Conservation (phyloP, 495 filamentous ascomycete genomes). For the Neurospora tetraspora region DNA sequence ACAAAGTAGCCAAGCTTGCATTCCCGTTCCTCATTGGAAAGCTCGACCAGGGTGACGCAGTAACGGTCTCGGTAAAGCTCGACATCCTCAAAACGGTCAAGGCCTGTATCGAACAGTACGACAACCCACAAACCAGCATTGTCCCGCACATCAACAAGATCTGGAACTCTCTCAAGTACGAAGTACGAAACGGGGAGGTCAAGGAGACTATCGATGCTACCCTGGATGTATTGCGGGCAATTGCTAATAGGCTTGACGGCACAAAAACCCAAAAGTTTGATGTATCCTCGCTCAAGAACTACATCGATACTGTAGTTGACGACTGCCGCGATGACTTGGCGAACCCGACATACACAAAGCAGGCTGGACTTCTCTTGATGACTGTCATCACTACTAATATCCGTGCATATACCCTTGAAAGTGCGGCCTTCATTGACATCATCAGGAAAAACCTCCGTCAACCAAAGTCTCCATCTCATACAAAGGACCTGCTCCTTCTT, state of each 20-base stretch:
- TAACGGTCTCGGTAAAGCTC: conserved; percentile 42
- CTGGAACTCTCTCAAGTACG: conserved; percentile 47
- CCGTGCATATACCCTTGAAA: conserved; percentile 24
- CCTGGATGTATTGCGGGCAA: conserved; percentile 34
- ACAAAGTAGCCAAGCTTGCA: conserved; percentile 25
- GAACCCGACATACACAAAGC: conserved; percentile 34
- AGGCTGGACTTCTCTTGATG: conserved; percentile 35
- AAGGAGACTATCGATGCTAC: conserved; percentile 40
- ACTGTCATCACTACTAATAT: conserved; percentile 28
- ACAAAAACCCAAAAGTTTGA: conserved; percentile 23
- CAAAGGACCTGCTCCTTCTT: conserved; percentile 30
- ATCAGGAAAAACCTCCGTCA: conserved; percentile 30
- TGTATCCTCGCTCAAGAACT: conserved; percentile 22
- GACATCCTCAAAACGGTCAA: conserved; percentile 41
- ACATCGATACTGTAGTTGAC: conserved; percentile 27
- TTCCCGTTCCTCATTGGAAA: conserved; percentile 39
- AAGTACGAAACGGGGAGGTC: conserved; percentile 46
- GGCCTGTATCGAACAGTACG: conserved; percentile 34
- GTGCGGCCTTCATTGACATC: conserved; percentile 23
- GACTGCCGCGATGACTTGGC: conserved; percentile 36
- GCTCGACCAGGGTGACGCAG: conserved; percentile 39
- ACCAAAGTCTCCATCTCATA: conserved; percentile 30
- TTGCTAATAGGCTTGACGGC: conserved; percentile 29
- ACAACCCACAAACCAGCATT: conserved; percentile 27
- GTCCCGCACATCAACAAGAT: conserved; percentile 33